Evolutionary conservation across 768 basidiomycete genomes (phyloP).

Genomic region (Auricularia auricula-judae): DNA sequence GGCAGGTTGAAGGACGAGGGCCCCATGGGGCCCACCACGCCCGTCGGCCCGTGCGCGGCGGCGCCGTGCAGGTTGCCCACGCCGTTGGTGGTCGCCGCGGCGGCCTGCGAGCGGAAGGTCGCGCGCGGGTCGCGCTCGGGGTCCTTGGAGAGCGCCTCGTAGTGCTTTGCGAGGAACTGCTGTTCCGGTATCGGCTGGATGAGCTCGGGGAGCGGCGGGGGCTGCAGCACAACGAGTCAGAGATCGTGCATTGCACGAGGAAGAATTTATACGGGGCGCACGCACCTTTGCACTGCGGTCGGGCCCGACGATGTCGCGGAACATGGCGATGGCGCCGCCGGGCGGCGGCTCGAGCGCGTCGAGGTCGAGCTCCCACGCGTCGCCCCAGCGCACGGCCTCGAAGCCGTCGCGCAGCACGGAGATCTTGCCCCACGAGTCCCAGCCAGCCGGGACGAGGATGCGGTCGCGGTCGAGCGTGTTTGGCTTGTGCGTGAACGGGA

Average conservation of each 20-base stretch:
- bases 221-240: constrained; percentile 25
- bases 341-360: constrained; percentile 27
- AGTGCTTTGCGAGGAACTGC: constrained; percentile 80
- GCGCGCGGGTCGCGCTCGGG: constrained; percentile 82
- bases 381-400: constrained; percentile 69
- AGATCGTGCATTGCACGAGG: too few relatives aligned
- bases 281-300: constrained; percentile 62
- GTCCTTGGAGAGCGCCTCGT: constrained; percentile 86
- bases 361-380: constrained; percentile 69
- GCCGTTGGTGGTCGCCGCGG: constrained; percentile 34
- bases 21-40: constrained; percentile 89
- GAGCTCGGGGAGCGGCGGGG: constrained; percentile 58
- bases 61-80: constrained; percentile 28
- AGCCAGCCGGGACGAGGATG: constrained; percentile 87
- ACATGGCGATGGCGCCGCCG: constrained; percentile 37
- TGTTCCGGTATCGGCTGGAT: constrained; percentile 83
- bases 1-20: constrained; percentile 79
- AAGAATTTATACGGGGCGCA: constrained; percentile 1
- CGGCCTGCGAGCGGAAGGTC: constrained; percentile 58
- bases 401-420: constrained; percentile 83
- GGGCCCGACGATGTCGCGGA: constrained; percentile 55
- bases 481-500: constrained; percentile 78
- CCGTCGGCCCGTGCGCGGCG: constrained; percentile 26
- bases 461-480: constrained; percentile 90
- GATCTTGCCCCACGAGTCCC: constrained; percentile 99